Evolutionary conservation across 2,329 filamentous ascomycete species (phyloP).

Genomic region (Colletotrichum tabaci): DNA sequence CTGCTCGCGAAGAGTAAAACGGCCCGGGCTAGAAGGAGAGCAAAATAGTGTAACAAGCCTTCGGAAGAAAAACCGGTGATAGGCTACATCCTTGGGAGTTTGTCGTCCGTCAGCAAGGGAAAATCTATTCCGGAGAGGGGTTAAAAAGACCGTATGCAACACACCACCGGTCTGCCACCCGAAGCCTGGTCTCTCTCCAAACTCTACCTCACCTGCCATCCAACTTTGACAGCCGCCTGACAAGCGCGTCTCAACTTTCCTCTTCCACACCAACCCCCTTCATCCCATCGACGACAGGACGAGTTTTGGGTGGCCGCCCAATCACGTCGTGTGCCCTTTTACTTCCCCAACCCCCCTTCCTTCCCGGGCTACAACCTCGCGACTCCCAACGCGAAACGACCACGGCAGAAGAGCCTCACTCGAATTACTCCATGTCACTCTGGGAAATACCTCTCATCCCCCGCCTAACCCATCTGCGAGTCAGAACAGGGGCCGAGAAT

Average conservation of each 20-base stretch:
- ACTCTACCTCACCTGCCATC: slow-evolving; percentile 31
- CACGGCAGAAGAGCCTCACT: slow-evolving; percentile 25
- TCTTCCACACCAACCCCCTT: slow-evolving; percentile 1
- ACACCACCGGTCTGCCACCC: background rate
- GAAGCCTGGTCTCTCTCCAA: background rate
- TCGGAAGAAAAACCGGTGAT: background rate
- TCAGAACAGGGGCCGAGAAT: background rate
- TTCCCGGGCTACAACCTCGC: background rate
- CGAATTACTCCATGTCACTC: background rate
- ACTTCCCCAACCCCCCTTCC: background rate
- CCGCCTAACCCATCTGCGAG: background rate
- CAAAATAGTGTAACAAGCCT: background rate
- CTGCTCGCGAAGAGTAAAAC: background rate
- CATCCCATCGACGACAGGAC: slow-evolving; percentile 31
- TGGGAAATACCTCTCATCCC: background rate
- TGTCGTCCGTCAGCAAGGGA: background rate
- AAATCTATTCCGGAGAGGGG: slow-evolving; percentile 8
- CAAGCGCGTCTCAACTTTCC: slow-evolving; percentile 11
- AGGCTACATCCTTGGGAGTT: background rate
- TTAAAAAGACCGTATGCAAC: background rate
- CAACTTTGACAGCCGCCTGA: slow-evolving; percentile 26
- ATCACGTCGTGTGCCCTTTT: slow-evolving; percentile 5
- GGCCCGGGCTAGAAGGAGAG: background rate
- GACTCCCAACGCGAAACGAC: slow-evolving; percentile 29
- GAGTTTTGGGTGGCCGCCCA: slow-evolving; percentile 26